Base-by-base conservation (phyloP, 352 stramenopile genomes). In the Phytophthora brassicae region DNA sequence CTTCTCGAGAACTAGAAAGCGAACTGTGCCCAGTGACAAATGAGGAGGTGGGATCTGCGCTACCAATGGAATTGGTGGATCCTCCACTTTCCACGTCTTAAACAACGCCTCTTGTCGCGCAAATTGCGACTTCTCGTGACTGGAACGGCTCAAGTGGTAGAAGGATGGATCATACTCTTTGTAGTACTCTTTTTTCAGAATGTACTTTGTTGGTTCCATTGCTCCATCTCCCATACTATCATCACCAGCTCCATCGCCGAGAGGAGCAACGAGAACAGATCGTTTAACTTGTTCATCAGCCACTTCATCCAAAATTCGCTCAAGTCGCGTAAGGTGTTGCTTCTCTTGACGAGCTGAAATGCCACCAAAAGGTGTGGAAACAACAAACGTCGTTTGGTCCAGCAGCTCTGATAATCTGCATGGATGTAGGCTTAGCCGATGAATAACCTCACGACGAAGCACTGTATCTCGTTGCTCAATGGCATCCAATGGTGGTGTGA, bases 371-470 rank as follows among this genome's bases (percentile, higher is more conserved):
- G 81, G 77, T 9, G 77, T 90, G 11, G 77, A 84, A 17, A 86
- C 74, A 51, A 92, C 81, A 42, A 90, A 90, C 2, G 77, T 83
- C 0, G 86, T 93, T 46, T 95, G 84, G 17, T 95, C 86, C 7
- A 92, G 72, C 20, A 95, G 56, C 39, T 92, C 79, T 1, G 86
- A 95, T 16, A 90, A 50, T 13, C 79, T 70, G 19, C 76, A 92
- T n/a, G 85, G 79, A 12, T 90, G 73, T 51, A 89, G 74, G 16
- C 79, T 81, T 22, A 97, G 54, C 1, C 84, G 75, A 67, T 97
- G 91, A 4, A 97, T 79, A 44, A 97, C 80, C 54, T 97, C 89
- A 17, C 91, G 76, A 8, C 88, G 82, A 31, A 97, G 73, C 28
- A 87, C 79, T 14, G 68, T 79, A 33, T 88, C 84, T 29, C 64